Conservation (phyloP, 352 stramenopile species). For the Phytophthora hybrid region DNA sequence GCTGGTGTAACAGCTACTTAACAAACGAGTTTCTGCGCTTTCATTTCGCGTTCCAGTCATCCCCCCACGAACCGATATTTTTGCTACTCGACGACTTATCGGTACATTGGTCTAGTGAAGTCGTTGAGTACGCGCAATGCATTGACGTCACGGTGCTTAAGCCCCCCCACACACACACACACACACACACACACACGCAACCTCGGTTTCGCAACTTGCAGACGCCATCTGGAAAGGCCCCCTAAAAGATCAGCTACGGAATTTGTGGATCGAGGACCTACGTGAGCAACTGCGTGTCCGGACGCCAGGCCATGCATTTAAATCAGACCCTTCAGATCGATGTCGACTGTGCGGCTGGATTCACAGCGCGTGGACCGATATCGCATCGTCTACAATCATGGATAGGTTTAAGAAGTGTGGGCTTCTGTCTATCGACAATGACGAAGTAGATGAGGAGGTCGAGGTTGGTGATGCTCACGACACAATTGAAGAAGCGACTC, state of each 20-base stretch:
- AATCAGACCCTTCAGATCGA: background rate
- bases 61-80: background rate
- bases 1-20: background rate
- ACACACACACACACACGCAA: background rate
- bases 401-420: too few species aligned
- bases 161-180: too few species aligned
- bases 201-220: constrained; percentile 1
- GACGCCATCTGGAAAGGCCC: constrained; percentile 3
- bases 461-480: too few species aligned
- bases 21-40: background rate
- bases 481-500: too few species aligned
- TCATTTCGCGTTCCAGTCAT: background rate
- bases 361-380: background rate
- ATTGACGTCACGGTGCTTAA: background rate
- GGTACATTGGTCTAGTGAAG: constrained; percentile 2
- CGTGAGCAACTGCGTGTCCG: background rate
- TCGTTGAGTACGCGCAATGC: background rate
- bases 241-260: background rate
- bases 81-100: constrained; percentile 4
- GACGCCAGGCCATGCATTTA: background rate
- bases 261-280: background rate
- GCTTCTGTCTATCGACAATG: too few species aligned
- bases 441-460: too few species aligned
- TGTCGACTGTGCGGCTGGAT: background rate
- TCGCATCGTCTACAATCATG: background rate